Evolutionary conservation across 1,284 basidiomycete species (phyloP).

Genomic region (Stygiomarasmius scandens): DNA sequence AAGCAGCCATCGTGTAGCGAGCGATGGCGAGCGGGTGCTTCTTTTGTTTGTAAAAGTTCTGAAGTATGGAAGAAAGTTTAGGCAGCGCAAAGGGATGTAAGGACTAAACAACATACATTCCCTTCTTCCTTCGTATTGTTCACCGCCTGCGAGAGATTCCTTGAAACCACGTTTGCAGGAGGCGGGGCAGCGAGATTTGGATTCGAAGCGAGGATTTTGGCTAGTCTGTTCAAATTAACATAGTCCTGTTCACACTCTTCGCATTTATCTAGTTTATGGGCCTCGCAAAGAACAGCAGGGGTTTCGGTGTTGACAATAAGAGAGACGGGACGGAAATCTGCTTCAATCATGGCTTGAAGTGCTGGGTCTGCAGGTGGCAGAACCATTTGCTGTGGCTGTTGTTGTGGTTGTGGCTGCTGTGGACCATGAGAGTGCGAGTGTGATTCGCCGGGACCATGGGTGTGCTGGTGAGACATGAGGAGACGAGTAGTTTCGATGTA

Average conservation of each 20-base stretch:
- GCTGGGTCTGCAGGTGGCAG: slow-evolving; percentile 64
- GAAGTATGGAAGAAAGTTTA: slow-evolving; percentile 8
- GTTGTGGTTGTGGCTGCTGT: slow-evolving; percentile 36
- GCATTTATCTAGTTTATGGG: slow-evolving; percentile 74
- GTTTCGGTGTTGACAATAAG: slow-evolving; percentile 56
- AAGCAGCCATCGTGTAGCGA: slow-evolving; percentile 84
- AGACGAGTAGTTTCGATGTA: not conserved
- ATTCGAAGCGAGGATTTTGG: slow-evolving; percentile 69
- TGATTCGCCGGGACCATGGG: slow-evolving; percentile 26
- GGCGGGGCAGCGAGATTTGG: slow-evolving; percentile 80
- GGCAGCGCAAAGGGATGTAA: slow-evolving; percentile 4
- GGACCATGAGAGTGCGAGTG: slow-evolving; percentile 37
- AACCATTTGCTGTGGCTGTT: slow-evolving; percentile 41
- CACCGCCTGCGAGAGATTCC: slow-evolving; percentile 74
- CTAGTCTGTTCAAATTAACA: slow-evolving; percentile 68
- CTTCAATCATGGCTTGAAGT: slow-evolving; percentile 75
- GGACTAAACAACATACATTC: slow-evolving; percentile 71
- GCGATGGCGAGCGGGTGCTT: slow-evolving; percentile 78
- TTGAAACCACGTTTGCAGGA: slow-evolving; percentile 76
- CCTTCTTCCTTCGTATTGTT: slow-evolving; percentile 87
- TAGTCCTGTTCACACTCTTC: slow-evolving; percentile 73
- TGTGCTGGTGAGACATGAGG: slow-evolving; percentile 25
- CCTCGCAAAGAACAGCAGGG: slow-evolving; percentile 56
- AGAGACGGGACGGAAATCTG: slow-evolving; percentile 64
- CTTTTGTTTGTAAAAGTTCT: slow-evolving; percentile 80